phyloP scores from a whole-genome alignment of 257 asterid genomes.

The Nicotiana noctiflora region DNA sequence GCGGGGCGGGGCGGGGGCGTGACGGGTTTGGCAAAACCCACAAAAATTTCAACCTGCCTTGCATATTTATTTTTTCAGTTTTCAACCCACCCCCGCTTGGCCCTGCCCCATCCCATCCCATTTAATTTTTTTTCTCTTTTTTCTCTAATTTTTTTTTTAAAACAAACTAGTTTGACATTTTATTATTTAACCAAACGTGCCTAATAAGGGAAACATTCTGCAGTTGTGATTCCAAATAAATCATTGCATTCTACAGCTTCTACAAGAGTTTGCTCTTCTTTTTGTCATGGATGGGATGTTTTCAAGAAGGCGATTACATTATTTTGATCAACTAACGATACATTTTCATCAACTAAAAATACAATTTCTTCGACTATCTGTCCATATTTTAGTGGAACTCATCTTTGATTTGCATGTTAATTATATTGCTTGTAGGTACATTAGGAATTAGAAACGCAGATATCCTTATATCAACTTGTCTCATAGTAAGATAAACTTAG shows the following conservation, averaged over 20 bases:
- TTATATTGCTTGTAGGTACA: background rate
- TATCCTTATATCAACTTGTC: background rate
- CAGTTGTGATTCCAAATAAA: background rate
- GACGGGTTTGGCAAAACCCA: no score
- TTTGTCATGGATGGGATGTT: background rate
- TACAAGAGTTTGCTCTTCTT: background rate
- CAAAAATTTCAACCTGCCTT: no score
- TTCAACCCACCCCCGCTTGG: no score
- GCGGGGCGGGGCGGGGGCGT: no score
- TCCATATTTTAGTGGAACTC: background rate
- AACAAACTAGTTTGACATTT: no score
- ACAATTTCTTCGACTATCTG: background rate
- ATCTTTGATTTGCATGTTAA: background rate
- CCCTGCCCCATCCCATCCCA: no score
- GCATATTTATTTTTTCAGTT: no score
- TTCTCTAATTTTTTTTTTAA: no score
- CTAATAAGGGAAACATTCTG: background rate
- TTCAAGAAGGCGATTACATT: background rate
- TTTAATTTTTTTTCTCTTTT: no score
- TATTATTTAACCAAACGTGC: no score
- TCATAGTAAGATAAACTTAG: background rate
- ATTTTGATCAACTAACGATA: background rate
- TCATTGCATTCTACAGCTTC: background rate
- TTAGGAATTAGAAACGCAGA: background rate
- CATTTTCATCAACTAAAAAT: no score